These are phyloP conservation scores for Lyophyllum decastes DNA, from an alignment of 768 basidiomycete genomes.

Conservation along the genomic window DNA sequence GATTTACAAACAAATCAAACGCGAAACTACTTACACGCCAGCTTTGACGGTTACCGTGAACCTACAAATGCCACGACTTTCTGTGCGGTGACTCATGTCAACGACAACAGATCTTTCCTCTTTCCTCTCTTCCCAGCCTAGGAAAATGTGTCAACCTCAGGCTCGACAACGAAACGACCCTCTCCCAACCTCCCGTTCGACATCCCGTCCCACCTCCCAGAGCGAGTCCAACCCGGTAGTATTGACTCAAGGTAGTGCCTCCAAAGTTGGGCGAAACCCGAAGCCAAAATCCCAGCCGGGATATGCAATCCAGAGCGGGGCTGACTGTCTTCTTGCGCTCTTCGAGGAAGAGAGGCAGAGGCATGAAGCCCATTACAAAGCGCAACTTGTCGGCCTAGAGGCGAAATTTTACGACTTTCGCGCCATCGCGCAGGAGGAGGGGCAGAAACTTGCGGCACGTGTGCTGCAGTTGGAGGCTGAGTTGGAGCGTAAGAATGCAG, in stretches of 20 bases:
- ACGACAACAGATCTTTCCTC: neutral
- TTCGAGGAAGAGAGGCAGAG: constrained; percentile 3
- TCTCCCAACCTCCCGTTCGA: no score
- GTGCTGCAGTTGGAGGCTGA: constrained; percentile 8
- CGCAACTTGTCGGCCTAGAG: constrained; percentile 3
- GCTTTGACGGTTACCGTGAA: no score
- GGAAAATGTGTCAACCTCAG: no score
- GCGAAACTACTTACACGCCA: no score
- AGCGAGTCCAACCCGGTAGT: neutral
- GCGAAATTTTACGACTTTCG: constrained; percentile 7
- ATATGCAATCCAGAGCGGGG: constrained; percentile 1
- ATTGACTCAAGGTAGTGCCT: neutral
- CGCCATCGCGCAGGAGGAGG: neutral
- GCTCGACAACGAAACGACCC: no score
- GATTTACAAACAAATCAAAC: no score
- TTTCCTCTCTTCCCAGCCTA: no score
- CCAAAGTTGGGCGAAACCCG: neutral
- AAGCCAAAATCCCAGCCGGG: no score
- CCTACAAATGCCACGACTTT: neutral
- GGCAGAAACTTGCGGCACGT: constrained; percentile 1
- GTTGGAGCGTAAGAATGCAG: neutral
- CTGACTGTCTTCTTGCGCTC: constrained; percentile 7
- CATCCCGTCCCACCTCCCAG: neutral
- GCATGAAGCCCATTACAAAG: constrained; percentile 1
- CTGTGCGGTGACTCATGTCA: neutral